Base-by-base conservation (phyloP, 2,329 filamentous ascomycete species). In the Didymella lethalis region DNA sequence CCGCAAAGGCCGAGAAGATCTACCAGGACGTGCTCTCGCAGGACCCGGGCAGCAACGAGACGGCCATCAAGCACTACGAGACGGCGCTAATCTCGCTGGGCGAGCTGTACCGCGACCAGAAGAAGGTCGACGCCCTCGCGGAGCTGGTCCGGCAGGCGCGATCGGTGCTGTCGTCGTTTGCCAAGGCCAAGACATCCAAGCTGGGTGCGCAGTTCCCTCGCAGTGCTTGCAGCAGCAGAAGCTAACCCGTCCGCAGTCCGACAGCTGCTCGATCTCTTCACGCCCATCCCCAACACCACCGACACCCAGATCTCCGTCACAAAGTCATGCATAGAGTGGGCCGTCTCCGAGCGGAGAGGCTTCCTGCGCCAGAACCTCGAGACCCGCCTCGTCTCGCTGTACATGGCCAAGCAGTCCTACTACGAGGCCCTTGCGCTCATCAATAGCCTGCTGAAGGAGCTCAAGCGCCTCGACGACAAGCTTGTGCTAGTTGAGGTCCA, bases 321-420 rank as follows among this genome's bases (percentile, higher is more conserved):
- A 74, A 97, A 97, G 81, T 97, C 95, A 81, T 98, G 93, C 83
- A 99, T 99, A 88, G 94, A 98, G 82, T 99, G 95, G 95, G 95
- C 95, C 48, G 92, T 94, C 54, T 91, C 92, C 51, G 93, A 98
- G 83, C 91, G 93, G 71, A 90, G 95, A 75, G 92, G 92, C 61
- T 99, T 99, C 85, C 87, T 99, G 70, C 93, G 95, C 68, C 95
- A 99, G 83, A 97, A 96, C 79, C 92, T 99, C 75, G 93, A 99
- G 84, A 96, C 94, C 57, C 91, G 95, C 64, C 89, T 99, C 57
- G 95, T 99, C 54, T 85, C 88, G 52, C 89, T 99, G 62, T 92
- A 97, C 83, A 98, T 99, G 90, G 89, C 91, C 73, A 98, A 98
- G 83, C 92, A 97, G 78, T 90, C 93, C 57, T 98, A 97, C 83